Evolutionary conservation across 2,329 filamentous ascomycete species (phyloP), one percentile per base, ranked within the genome.

Genomic region (Parascedosporium putredinis): DNA sequence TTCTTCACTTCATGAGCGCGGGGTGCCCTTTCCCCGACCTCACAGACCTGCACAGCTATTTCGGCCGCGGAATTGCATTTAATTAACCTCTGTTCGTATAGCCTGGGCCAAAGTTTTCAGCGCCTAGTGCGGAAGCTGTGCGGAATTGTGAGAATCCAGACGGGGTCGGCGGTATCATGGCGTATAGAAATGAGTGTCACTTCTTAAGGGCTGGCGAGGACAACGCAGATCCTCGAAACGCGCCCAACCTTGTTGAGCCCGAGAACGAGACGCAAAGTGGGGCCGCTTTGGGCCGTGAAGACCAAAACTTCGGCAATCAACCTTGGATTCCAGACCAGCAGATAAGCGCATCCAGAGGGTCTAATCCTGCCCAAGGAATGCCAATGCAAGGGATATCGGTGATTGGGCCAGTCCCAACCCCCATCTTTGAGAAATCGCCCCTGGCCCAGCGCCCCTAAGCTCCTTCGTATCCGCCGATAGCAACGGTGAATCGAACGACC

Each of bases 401-500:
- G 5, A 53, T 66, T 49, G 66, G 64, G 8, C 64, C 64, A 1
- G 66, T 55, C 43, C 64, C 65, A 1, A 10, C 27, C 12, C 24
- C 44, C 44, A 18, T 46, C 4, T 47, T 47, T 20, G 44, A 16
- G 24, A 46, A 46, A 18, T 46, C 44, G 9, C 25, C 44, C 9
- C 44, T 18, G 55, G 54, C 10, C 59, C 57, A 34, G 57, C 59
- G 5, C 53, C 55, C 3, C 50, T 66, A 47, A 59, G 57, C 31
- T 62, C 67, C 18, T 76, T 71, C 52, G 67, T 61, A 8, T 63
- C 65, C 8, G 64, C 63, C 18, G 71, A 71, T n/a, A 62, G 61
- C 38, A 67, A 63, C 49, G 73, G 70, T n/a, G 63, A 66, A 14
- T 64, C 64, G 20, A 73, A 71, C 47, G 73, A 75, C 38, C 59